Evolutionary conservation across 2,329 filamentous ascomycete genomes (phyloP).

Genomic region (Fonsecaea nubica): DNA sequence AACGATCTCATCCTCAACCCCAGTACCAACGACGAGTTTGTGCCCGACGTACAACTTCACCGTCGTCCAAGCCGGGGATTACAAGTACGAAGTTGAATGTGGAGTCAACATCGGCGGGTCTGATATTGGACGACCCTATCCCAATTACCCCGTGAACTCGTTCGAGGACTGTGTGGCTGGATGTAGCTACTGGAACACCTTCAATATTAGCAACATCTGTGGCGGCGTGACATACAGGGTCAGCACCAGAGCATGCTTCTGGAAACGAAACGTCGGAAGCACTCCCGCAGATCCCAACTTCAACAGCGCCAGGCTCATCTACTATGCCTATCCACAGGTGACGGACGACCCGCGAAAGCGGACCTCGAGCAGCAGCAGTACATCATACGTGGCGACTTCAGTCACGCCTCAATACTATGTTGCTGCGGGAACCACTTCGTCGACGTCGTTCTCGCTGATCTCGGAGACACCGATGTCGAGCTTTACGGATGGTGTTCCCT

Average conservation of each 20-base stretch:
- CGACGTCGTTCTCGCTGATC: conserved; percentile 23
- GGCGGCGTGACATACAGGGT: conserved; percentile 33
- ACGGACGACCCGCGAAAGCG: conserved; percentile 32
- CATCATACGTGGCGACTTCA: conserved; percentile 28
- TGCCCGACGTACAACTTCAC: conserved; percentile 38
- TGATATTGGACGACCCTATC: conserved; percentile 32
- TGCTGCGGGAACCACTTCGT: conserved; percentile 12
- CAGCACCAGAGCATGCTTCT: conserved; percentile 33
- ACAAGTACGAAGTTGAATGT: conserved; percentile 36
- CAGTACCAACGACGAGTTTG: conserved; percentile 29
- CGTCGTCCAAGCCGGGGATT: conserved; percentile 29
- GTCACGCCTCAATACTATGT: conserved; percentile 34
- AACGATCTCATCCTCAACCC: conserved; percentile 19
- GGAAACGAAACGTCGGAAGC: conserved; percentile 30
- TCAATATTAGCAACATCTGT: conserved; percentile 33
- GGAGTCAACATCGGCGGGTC: conserved; percentile 31
- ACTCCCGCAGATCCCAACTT: conserved; percentile 20
- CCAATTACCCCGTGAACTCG: conserved; percentile 27
- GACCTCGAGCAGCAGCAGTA: conserved; percentile 22
- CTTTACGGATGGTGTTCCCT: conserved; percentile 22
- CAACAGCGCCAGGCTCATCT: conserved; percentile 34
- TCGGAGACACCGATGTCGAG: conserved; percentile 26
- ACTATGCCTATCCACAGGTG: conserved; percentile 37
- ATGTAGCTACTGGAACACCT: conserved; percentile 36
- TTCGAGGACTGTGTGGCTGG: conserved; percentile 36